These are phyloP conservation scores for Candida awuae DNA, from an alignment of 805 yeast species.

Conservation along the genomic window DNA sequence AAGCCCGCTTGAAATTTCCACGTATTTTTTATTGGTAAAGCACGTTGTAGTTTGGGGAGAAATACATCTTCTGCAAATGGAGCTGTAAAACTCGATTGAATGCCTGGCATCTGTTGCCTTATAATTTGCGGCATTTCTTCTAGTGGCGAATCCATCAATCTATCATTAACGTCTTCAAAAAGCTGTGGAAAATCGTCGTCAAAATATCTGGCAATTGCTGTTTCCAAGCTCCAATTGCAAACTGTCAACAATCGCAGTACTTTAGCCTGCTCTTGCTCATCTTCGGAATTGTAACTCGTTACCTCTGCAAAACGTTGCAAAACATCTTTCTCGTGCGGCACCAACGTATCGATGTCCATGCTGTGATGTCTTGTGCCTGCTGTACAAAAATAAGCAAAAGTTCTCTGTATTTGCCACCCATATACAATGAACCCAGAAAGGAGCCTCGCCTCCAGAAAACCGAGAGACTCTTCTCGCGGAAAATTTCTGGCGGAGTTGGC, in stretches of 20 bases:
- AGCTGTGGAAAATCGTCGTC: slow-evolving; percentile 42
- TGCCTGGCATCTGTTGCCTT: no score
- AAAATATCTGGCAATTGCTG: slow-evolving; percentile 52
- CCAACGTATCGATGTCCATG: slow-evolving; percentile 22
- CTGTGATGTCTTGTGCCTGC: no score
- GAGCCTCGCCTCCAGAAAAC: no score
- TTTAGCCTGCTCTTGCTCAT: slow-evolving; percentile 38
- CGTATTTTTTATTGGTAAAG: slow-evolving; percentile 28
- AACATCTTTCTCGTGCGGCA: slow-evolving; percentile 34
- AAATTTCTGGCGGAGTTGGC: no score
- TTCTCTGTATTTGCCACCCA: slow-evolving; percentile 5
- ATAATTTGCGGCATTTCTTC: background rate
- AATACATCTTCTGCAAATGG: slow-evolving; percentile 14
- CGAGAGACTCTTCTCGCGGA: background rate
- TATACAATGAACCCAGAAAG: no score
- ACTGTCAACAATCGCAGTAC: slow-evolving; percentile 40
- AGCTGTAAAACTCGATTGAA: no score
- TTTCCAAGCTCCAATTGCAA: slow-evolving; percentile 54
- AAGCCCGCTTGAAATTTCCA: slow-evolving; percentile 32
- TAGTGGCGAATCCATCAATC: no score
- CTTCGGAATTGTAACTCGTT: slow-evolving; percentile 31
- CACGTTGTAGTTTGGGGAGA: slow-evolving; percentile 30
- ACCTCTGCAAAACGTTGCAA: slow-evolving; percentile 44
- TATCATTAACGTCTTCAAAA: slow-evolving; percentile 16
- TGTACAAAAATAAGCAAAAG: background rate